Evolutionary conservation across 1,284 basidiomycete genomes (phyloP), one percentile per base, ranked within the genome.

Genomic region (Neonothopanus nambi): DNA sequence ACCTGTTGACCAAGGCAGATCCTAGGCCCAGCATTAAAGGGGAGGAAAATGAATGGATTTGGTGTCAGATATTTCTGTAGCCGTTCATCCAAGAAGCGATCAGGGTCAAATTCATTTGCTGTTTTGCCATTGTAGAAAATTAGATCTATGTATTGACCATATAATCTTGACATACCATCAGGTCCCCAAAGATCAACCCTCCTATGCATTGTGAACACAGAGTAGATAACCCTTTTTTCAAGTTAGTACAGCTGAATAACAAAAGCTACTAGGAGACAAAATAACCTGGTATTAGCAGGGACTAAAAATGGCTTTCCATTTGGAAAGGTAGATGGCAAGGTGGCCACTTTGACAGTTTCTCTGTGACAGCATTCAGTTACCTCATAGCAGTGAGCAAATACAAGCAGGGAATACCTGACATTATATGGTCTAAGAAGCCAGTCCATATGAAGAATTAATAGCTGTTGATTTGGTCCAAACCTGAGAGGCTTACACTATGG

Each of bases 21-120:
- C 11, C 33, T 33, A 21, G 26, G 78, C 1, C 80, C 80, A 0
- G 76, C 81, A 59, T 82, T 82, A 73, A 84, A 84, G 2, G 83
- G 82, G 1, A 79, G 63, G 67, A 84, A 84, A 45, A 83, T 81
- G 66, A 76, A 82, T 3, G 82, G 82, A 59, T 84, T 83, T 1
- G 74, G 71, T 0, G 71, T 74, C 12, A 81, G 68, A 56, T 81
- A 81, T 56, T 75, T 78, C 28, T 70, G 67, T 5, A 80, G 48
- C 26, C 82, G 68, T 12, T 77, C 71, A 63, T 84, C 82, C 35
- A 84, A 58, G 70, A 81, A 85, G 3, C 84, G 70, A 56, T 84
- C 79, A 0, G 84, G 84, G 56, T 85, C 82, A 58, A 84, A 86
- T 51, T 73, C 62, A n/a, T 73, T 62, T 0, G 79, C 77, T n/a